Evolutionary conservation across 306 rosid species (phyloP).

Genomic region (Sphenostylis stenocarpa): DNA sequence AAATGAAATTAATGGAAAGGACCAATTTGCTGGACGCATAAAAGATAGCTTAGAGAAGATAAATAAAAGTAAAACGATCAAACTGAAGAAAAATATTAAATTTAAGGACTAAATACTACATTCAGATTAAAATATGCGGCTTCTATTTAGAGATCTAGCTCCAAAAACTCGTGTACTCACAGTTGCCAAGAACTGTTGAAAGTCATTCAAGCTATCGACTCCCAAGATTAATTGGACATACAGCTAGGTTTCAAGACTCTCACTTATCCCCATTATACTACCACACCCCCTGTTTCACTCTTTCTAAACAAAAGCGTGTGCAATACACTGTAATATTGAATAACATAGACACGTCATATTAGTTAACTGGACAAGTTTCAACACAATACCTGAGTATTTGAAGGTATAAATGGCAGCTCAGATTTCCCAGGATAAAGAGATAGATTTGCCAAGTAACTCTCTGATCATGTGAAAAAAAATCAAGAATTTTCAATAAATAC

Average conservation of each 20-base stretch:
- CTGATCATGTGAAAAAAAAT: conserved; percentile 43
- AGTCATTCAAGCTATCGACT: not conserved
- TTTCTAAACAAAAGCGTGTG: not conserved
- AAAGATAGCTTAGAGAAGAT: not conserved
- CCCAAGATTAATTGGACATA: not conserved
- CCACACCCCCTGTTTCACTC: not conserved
- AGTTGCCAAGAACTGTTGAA: not conserved
- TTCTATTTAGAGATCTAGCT: not conserved
- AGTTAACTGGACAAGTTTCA: not conserved
- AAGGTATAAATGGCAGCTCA: conserved; percentile 87
- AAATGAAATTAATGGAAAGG: not conserved
- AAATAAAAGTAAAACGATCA: not conserved
- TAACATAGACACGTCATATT: not conserved
- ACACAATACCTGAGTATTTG: conserved; percentile 80
- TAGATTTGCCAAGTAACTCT: conserved; percentile 90
- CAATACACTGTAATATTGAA: conserved; percentile 7
- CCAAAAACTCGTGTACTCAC: not conserved
- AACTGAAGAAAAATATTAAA: not conserved
- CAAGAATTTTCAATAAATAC: conserved; percentile 16
- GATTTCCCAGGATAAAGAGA: conserved; percentile 92
- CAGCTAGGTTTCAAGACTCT: conserved; percentile 1
- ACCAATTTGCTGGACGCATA: not conserved
- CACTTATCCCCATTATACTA: not conserved
- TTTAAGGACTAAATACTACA: not conserved
- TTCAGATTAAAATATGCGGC: not conserved